Conservation (phyloP, 768 basidiomycete species). For the Termitomyces sp. region DNA sequence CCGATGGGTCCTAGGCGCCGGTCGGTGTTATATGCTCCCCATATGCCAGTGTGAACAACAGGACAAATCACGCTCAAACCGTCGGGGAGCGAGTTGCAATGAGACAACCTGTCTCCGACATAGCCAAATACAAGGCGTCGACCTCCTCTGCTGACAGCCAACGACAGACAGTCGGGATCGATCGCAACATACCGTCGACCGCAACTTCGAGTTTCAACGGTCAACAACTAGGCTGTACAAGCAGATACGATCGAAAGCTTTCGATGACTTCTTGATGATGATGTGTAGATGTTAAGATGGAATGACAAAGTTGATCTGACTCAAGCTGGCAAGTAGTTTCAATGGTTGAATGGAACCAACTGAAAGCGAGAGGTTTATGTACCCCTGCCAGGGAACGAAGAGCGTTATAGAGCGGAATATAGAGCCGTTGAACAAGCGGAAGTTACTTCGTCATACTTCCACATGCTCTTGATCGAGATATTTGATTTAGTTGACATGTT, state of each 20-base stretch:
- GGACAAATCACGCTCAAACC: neutral
- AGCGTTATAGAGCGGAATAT: neutral
- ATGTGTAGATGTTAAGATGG: neutral
- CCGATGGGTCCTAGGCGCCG: neutral
- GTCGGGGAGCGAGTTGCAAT: neutral
- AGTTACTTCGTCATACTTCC: neutral
- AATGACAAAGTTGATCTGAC: neutral
- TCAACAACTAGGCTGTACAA: neutral
- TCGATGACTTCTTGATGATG: slow-evolving; percentile 1
- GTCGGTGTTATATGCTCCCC: neutral
- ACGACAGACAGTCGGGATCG: neutral
- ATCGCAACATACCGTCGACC: neutral
- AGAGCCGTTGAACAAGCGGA: no score
- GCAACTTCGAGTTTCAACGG: slow-evolving; percentile 1
- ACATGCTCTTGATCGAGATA: neutral
- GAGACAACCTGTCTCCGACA: neutral
- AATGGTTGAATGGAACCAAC: neutral
- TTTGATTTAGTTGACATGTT: no score
- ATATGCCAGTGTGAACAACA: neutral
- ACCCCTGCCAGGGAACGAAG: neutral
- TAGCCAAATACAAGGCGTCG: neutral
- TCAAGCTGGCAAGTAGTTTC: neutral
- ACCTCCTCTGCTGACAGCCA: neutral
- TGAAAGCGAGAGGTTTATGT: neutral
- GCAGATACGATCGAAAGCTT: slow-evolving; percentile 1